Percentiles rank a stretch among this genome's conserved stretches.
phyloP scores from a whole-genome alignment of 2,329 filamentous ascomycete genomes.

The Lachnellula willkommii region DNA sequence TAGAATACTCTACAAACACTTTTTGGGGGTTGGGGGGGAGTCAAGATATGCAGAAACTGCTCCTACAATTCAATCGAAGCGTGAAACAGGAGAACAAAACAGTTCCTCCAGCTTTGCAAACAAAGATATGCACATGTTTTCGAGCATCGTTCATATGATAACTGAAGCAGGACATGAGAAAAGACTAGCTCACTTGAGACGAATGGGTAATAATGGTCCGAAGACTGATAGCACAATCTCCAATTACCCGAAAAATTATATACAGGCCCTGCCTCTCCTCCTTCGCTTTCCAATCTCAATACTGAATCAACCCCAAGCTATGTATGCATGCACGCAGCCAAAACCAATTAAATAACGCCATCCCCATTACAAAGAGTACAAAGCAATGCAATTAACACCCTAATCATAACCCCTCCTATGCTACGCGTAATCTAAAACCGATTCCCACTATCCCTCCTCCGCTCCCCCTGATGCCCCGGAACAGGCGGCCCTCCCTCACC shows the following conservation, averaged over 20 bases:
- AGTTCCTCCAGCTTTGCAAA: too few relatives aligned
- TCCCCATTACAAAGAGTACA: neutral
- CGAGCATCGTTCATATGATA: neutral
- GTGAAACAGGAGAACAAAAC: too few relatives aligned
- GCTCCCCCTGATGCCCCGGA: constrained; percentile 11
- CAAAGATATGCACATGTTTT: too few relatives aligned
- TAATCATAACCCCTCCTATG: neutral
- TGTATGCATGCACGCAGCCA: neutral
- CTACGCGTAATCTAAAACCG: constrained; percentile 1
- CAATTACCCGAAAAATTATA: neutral
- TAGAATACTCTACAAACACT: too few relatives aligned
- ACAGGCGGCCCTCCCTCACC: constrained; percentile 33
- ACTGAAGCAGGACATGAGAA: neutral
- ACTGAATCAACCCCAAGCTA: neutral
- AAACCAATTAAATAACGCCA: neutral
- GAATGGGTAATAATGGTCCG: neutral
- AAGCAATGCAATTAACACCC: neutral
- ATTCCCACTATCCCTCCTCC: neutral
- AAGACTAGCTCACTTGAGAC: neutral
- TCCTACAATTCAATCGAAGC: too few relatives aligned
- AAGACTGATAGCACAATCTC: neutral
- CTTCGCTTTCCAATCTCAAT: neutral
- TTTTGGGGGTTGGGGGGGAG: too few relatives aligned
- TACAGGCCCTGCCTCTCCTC: neutral
- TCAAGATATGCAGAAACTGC: too few relatives aligned